phyloP scores from a whole-genome alignment of 331 rosid species.

The Erythrophleum ivorense region DNA sequence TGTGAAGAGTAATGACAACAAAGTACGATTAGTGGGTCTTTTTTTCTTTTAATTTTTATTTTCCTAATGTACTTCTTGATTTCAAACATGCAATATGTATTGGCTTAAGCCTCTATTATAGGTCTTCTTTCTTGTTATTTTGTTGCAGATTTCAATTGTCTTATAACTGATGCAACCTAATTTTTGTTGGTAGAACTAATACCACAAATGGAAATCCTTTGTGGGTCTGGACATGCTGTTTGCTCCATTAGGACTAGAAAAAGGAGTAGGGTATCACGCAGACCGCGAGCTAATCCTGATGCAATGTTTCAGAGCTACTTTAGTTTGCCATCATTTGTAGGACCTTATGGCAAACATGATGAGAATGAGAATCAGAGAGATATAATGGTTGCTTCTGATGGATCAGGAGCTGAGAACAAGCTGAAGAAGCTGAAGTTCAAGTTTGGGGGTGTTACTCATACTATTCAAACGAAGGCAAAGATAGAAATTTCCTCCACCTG shows the following conservation, averaged over 20 bases:
- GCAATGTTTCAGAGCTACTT: constrained; percentile 26
- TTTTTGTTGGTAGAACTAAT: neutral
- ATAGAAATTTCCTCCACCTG: constrained; percentile 1
- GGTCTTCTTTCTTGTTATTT: too few species aligned
- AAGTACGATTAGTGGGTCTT: too few species aligned
- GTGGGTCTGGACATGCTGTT: constrained; percentile 28
- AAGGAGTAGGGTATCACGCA: constrained; percentile 43
- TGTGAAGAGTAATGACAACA: too few species aligned
- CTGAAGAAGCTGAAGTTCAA: constrained; percentile 48
- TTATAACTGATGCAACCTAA: neutral
- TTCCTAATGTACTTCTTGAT: too few species aligned
- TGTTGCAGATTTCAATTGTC: too few species aligned
- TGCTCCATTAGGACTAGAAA: constrained; percentile 40
- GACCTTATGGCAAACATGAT: constrained; percentile 3
- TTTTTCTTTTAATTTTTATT: too few species aligned
- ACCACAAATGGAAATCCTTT: constrained; percentile 38
- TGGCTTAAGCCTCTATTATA: too few species aligned
- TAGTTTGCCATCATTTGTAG: constrained; percentile 23
- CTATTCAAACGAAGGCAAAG: constrained; percentile 39
- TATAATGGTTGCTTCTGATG: constrained; percentile 37
- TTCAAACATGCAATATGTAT: too few species aligned
- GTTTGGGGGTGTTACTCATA: constrained; percentile 55
- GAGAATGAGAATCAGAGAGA: constrained; percentile 25
- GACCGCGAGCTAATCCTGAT: constrained; percentile 47
- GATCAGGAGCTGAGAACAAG: constrained; percentile 39